Percentiles rank a stretch among this genome's conserved stretches.
These are phyloP conservation scores for Pseudogymnoascus sp. DNA, from an alignment of 2,329 filamentous ascomycete species.

Conservation along the genomic window DNA sequence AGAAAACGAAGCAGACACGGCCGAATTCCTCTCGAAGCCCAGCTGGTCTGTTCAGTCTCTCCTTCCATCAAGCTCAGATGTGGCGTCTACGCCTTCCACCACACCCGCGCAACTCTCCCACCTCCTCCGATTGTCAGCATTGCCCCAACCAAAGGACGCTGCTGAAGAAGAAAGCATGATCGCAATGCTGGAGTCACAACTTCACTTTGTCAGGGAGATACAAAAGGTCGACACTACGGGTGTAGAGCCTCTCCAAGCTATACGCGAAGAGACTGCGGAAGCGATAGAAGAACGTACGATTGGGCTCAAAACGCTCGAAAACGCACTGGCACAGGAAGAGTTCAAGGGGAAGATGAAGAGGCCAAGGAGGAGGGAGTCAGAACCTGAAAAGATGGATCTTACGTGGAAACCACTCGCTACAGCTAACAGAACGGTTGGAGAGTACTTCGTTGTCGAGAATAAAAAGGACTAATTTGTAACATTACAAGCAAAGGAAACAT, in stretches of 20 bases:
- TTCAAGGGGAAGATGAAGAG: conserved; percentile 40
- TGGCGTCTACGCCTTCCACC: conserved; percentile 13
- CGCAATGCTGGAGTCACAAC: conserved; percentile 66
- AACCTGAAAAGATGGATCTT: neutral
- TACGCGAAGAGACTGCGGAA: conserved; percentile 67
- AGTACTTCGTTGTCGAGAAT: conserved; percentile 30
- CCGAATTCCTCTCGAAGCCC: conserved; percentile 56
- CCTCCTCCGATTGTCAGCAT: conserved; percentile 79
- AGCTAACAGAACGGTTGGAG: conserved; percentile 27
- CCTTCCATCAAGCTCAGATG: conserved; percentile 39
- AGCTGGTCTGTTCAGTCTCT: conserved; percentile 79
- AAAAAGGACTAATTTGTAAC: conserved; percentile 17
- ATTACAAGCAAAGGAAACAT: conserved; percentile 2
- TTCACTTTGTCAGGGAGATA: conserved; percentile 84
- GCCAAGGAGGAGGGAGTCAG: conserved; percentile 20
- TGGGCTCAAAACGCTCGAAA: conserved; percentile 46
- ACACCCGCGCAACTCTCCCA: conserved; percentile 38
- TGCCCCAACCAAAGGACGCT: conserved; percentile 58
- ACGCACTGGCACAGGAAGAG: conserved; percentile 52
- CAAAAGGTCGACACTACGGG: conserved; percentile 68
- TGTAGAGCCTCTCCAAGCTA: conserved; percentile 65
- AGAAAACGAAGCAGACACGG: conserved; percentile 14
- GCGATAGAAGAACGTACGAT: conserved; percentile 50
- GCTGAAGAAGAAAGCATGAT: conserved; percentile 65
- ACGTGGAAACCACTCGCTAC: conserved; percentile 26